Evolutionary conservation across 208 protist genomes (phyloP).

Genomic region (Acanthamoeba lenticulata): DNA sequence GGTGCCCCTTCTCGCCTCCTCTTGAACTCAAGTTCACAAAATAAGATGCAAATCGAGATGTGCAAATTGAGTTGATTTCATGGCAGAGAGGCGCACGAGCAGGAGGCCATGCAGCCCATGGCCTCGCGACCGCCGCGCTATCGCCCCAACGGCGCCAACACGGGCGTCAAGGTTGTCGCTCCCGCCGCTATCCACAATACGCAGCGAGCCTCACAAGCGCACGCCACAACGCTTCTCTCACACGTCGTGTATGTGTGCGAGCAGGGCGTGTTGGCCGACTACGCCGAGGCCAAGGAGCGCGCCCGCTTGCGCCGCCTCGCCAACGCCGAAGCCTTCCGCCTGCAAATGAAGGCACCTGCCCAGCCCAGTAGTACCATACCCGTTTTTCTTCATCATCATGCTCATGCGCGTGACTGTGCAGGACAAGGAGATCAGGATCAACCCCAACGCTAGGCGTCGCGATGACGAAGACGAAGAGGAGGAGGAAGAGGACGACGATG

Average conservation of each 20-base stretch:
- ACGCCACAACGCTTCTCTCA: too few relatives aligned
- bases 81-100: neutral
- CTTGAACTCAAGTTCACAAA: neutral
- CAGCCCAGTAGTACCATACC: too few relatives aligned
- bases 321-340: neutral
- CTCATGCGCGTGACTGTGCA: neutral
- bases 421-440: constrained; percentile 44
- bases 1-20: neutral
- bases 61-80: too few relatives aligned
- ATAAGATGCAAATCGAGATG: neutral
- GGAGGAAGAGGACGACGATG: constrained; percentile 24
- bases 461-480: constrained; percentile 40
- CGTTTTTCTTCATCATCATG: neutral
- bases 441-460: neutral
- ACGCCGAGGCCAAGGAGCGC: constrained; percentile 54
- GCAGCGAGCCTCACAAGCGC: too few relatives aligned
- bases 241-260: neutral
- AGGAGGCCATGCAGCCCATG: neutral
- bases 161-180: neutral
- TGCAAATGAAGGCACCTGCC: constrained; percentile 17
- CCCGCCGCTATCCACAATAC: neutral
- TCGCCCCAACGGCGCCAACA: neutral
- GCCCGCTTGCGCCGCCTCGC: constrained; percentile 12
- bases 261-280: constrained; percentile 56
- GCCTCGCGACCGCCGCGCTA: neutral